phyloP scores from a whole-genome alignment of 2,329 filamentous ascomycete genomes.

The Microdochium nivale region DNA sequence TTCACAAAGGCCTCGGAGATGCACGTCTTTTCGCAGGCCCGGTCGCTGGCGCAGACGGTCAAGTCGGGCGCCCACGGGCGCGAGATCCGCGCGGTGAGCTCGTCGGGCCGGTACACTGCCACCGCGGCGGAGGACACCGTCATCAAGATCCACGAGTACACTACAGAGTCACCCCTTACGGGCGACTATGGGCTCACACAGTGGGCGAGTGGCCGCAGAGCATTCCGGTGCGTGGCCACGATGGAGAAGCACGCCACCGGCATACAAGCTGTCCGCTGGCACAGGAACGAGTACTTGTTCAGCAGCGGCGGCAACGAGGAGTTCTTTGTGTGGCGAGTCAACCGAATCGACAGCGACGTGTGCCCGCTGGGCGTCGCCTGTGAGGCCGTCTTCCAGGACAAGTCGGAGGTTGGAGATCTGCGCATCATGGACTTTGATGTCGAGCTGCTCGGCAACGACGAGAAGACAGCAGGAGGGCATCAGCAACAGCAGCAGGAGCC shows the following conservation, averaged over 20 bases:
- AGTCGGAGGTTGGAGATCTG: constrained; percentile 52
- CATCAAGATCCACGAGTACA: constrained; percentile 63
- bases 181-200: constrained; percentile 8
- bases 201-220: constrained; percentile 1
- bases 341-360: constrained; percentile 39
- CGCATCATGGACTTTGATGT: constrained; percentile 76
- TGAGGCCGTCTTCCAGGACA: constrained; percentile 45
- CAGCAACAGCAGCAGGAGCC: constrained; percentile 7
- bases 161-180: constrained; percentile 1
- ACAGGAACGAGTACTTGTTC: constrained; percentile 63
- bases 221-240: constrained; percentile 46
- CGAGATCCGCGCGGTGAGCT: constrained; percentile 58
- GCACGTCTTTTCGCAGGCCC: constrained; percentile 34
- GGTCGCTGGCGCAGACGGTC: constrained; percentile 36
- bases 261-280: constrained; percentile 74
- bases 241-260: constrained; percentile 75
- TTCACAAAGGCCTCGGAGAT: constrained; percentile 64
- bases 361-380: constrained; percentile 45
- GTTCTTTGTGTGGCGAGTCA: constrained; percentile 74
- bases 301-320: constrained; percentile 86
- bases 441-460: constrained; percentile 12
- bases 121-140: constrained; percentile 66
- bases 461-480: constrained; percentile 8
- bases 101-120: constrained; percentile 35
- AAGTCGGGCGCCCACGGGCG: constrained; percentile 72